Conservation (phyloP, 495 filamentous ascomycete species). For the Penicillium ochrochloron region DNA sequence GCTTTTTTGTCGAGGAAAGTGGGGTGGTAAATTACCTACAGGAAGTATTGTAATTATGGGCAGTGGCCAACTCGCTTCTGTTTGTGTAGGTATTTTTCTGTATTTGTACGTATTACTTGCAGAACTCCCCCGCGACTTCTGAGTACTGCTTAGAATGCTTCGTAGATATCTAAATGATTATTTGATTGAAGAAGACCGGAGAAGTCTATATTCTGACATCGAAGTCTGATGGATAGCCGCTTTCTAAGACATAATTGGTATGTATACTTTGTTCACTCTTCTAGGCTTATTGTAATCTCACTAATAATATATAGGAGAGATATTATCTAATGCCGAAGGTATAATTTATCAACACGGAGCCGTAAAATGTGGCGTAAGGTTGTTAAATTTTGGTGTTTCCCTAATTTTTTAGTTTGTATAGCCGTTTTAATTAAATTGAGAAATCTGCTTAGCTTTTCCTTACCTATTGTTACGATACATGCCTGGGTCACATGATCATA, state of each 20-base stretch:
- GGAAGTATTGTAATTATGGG: too few species aligned
- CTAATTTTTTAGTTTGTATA: too few species aligned
- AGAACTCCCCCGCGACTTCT: neutral
- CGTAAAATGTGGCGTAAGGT: neutral
- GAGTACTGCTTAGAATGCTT: conserved; percentile 16
- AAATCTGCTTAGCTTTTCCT: neutral
- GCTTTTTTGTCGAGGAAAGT: too few species aligned
- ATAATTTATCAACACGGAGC: neutral
- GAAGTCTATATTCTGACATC: conserved; percentile 15
- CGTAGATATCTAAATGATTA: conserved; percentile 13
- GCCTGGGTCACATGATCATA: too few species aligned
- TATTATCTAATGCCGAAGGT: conserved; percentile 3
- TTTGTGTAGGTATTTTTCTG: too few species aligned
- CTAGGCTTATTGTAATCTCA: neutral
- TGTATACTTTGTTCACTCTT: conserved; percentile 7
- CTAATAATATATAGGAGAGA: neutral
- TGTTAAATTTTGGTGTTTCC: neutral
- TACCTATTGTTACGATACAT: neutral
- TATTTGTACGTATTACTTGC: too few species aligned
- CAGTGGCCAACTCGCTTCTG: too few species aligned
- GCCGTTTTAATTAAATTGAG: too few species aligned
- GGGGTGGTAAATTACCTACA: too few species aligned
- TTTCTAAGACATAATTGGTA: conserved; percentile 12
- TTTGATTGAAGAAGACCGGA: conserved; percentile 15
- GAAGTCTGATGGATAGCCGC: conserved; percentile 15